Evolutionary conservation across 108 stramenopile genomes (phyloP).

Genomic region (Hondaea fermentalgiana): DNA sequence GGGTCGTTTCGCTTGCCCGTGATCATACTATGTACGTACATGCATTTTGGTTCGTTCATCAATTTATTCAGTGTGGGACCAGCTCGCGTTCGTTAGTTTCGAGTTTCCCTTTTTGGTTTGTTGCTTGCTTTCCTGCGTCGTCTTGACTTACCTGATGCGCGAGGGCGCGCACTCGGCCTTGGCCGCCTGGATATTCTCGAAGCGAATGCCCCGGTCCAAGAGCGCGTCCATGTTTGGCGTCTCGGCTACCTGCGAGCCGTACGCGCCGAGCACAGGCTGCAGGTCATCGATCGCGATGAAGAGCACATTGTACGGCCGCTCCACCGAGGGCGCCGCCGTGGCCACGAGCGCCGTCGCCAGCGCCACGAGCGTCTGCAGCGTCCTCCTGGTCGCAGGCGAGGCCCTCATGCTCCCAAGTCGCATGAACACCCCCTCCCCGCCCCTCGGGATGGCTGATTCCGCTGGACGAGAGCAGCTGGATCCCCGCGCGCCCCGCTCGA

Average conservation of each 20-base stretch:
- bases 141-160: neutral
- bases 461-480: too few relatives aligned
- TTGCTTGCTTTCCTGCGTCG: too few relatives aligned
- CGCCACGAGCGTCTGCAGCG: neutral
- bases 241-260: neutral
- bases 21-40: neutral
- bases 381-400: too few relatives aligned
- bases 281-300: slow-evolving; percentile 24
- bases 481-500: too few relatives aligned
- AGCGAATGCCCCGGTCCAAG: neutral
- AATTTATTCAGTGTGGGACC: too few relatives aligned
- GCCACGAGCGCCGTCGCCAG: neutral
- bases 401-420: too few relatives aligned
- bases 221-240: slow-evolving; percentile 23
- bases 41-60: too few relatives aligned
- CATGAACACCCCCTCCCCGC: too few relatives aligned
- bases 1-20: slow-evolving; percentile 18
- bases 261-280: neutral
- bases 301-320: slow-evolving; percentile 22
- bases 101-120: too few relatives aligned
- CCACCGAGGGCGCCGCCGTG: neutral
- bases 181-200: neutral
- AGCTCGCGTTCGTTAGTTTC: too few relatives aligned
- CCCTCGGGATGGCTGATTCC: too few relatives aligned
- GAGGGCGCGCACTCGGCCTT: slow-evolving; percentile 2